A percentile compares a stretch with the other conserved stretches of the same genome.
These are phyloP conservation scores for Talaromyces rugulosus DNA, from an alignment of 2,329 filamentous ascomycete genomes.

Conservation along the genomic window DNA sequence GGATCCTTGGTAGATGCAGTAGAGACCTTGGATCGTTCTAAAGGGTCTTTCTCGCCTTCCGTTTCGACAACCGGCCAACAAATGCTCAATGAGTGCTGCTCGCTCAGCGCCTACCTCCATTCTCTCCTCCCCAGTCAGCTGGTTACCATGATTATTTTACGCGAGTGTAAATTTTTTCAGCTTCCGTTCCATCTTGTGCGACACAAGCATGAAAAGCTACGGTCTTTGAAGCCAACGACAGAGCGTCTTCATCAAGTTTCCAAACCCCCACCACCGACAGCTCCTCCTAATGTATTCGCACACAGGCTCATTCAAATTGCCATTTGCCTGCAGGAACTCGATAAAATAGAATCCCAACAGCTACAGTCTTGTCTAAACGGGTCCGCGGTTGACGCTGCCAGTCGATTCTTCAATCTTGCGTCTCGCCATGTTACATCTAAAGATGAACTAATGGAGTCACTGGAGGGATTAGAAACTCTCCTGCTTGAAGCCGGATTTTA, in stretches of 20 bases:
- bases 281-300: constrained; percentile 16
- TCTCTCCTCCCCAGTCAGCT: constrained; percentile 15
- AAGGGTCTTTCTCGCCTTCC: background rate
- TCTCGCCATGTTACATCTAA: constrained; percentile 35
- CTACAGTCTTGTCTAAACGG: constrained; percentile 6
- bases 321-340: constrained; percentile 16
- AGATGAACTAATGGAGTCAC: constrained; percentile 42
- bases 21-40: background rate
- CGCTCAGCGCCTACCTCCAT: constrained; percentile 16
- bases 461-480: constrained; percentile 50
- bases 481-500: constrained; percentile 48
- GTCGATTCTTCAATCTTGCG: constrained; percentile 13
- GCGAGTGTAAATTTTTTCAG: constrained; percentile 13
- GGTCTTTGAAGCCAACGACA: background rate
- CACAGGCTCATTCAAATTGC: constrained; percentile 17
- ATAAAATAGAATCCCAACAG: constrained; percentile 2
- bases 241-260: background rate
- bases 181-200: constrained; percentile 15
- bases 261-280: constrained; percentile 6
- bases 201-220: background rate
- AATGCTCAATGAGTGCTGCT: constrained; percentile 13
- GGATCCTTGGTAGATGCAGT: background rate
- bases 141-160: constrained; percentile 12
- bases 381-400: constrained; percentile 7
- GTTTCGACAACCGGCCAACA: constrained; percentile 12